phyloP scores from a whole-genome alignment of 305 asterid species.

The Solanum aculeatissimum region DNA sequence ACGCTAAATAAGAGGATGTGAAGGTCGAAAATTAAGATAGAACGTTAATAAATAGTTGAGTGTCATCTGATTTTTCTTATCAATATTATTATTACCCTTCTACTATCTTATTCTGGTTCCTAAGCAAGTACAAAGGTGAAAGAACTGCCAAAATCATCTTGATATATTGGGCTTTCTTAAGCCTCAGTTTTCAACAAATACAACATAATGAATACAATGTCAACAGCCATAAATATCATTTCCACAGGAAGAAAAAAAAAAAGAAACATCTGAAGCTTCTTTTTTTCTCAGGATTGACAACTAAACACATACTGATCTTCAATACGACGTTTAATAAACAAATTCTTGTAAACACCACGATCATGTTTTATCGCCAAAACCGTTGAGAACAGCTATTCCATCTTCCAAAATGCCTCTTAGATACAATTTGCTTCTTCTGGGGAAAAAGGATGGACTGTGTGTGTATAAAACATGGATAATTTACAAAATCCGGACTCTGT shows the following conservation, averaged over 20 bases:
- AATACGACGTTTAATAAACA: neutral
- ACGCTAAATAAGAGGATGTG: neutral
- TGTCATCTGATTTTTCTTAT: neutral
- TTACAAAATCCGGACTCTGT: conserved; percentile 37
- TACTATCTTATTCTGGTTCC: neutral
- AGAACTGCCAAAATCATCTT: neutral
- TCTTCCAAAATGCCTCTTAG: conserved; percentile 11
- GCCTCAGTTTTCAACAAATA: neutral
- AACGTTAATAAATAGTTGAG: neutral
- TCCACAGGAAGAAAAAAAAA: neutral
- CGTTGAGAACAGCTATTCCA: conserved; percentile 16
- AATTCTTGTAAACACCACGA: neutral
- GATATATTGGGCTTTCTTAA: neutral
- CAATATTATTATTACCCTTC: too few species aligned
- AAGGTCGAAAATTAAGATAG: neutral
- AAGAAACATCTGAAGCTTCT: neutral
- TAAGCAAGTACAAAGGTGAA: neutral
- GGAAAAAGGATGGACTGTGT: conserved; percentile 32
- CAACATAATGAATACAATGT: neutral
- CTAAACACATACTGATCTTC: neutral
- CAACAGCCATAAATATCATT: neutral
- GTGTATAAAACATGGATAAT: conserved; percentile 19
- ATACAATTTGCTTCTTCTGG: conserved; percentile 18
- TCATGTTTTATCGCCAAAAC: neutral
- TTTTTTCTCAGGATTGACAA: neutral